Base-by-base conservation (phyloP, 306 rosid genomes). In the Lotus japonicus region DNA sequence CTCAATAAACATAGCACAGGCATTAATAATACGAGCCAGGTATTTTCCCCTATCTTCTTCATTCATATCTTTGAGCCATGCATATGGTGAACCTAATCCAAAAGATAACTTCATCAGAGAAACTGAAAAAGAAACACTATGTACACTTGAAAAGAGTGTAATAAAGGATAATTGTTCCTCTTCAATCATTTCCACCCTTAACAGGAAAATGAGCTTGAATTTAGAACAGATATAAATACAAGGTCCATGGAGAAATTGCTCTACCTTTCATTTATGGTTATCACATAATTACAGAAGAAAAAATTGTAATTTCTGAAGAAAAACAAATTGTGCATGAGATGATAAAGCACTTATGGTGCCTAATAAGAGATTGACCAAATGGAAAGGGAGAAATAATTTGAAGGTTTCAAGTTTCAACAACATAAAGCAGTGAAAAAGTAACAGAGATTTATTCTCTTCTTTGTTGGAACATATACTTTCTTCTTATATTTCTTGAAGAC, bases 1-100 rank as follows among this genome's bases (percentile, higher is more conserved):
- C 11, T 89, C 89, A 3, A 78, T 86, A 16, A 81, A 84, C 71
- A 52, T 56, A 9, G 95, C 85, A 46, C 87, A 83, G 5, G 79
- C 68, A 2, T 51, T 18, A 9, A 86, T 85, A 44, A 84, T 85
- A 12, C 57, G 54, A 58, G 70, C 51, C 41, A 91, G 74, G 43
- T 50, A 65, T 35, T 83, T 7, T 43, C 81, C 88, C 64, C 87
- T 74, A 26, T 80, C 78, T 65, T 86, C 97, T 12, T 71, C 69
- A 26, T 57, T 70, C 46, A 82, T 84, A 58, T 71, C 81, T 59
- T 76, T 72, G 14, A 77, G 78, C 80, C 84, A 79, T 15, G 75
- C 74, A 44, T 53, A 73, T 12, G 84, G 84, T 7, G 84, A 72
- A 31, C 83, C 85, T 41, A 71, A 18, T 28, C 6, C 81, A 82